These are phyloP conservation scores for Coniosporium tulheliwenetii DNA, from an alignment of 2,329 filamentous ascomycete genomes.

Conservation along the genomic window DNA sequence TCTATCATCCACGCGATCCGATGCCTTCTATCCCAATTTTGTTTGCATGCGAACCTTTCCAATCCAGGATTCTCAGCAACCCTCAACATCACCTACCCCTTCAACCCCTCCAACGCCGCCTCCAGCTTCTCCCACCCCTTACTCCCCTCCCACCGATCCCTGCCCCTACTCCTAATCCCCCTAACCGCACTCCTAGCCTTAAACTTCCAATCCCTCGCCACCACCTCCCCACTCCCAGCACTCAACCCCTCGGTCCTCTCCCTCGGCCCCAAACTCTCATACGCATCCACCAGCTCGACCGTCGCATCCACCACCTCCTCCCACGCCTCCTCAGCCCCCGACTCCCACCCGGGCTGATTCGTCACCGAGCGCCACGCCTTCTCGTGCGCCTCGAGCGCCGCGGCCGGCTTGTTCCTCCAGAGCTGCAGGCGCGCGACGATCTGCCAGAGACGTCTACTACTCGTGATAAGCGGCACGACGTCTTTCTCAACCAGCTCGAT, in stretches of 20 bases:
- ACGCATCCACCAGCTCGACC: conserved; percentile 63
- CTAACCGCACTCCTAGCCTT: conserved; percentile 76
- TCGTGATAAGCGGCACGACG: conserved; percentile 72
- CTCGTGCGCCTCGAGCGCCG: conserved; percentile 71
- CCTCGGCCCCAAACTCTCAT: conserved; percentile 52
- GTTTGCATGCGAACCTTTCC: no score
- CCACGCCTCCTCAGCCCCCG: conserved; percentile 46
- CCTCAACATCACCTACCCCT: conserved; percentile 6
- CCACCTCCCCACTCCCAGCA: conserved; percentile 36
- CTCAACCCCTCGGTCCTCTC: conserved; percentile 35
- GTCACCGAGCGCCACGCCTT: conserved; percentile 71
- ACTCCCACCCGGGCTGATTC: conserved; percentile 36
- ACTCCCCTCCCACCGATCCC: conserved; percentile 67
- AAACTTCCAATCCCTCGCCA: conserved; percentile 72
- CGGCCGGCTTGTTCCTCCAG: conserved; percentile 55
- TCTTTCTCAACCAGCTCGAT: conserved; percentile 58
- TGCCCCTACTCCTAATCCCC: conserved; percentile 69
- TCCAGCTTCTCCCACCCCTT: conserved; percentile 49
- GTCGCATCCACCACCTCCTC: conserved; percentile 60
- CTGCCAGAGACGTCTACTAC: conserved; percentile 60
- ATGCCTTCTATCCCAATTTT: no score
- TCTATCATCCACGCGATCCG: no score
- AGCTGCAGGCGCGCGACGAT: conserved; percentile 55
- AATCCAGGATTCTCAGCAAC: no score
- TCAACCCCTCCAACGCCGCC: conserved; percentile 26